Base-by-base conservation (phyloP, 257 asterid genomes). In the Primulina tabacum region DNA sequence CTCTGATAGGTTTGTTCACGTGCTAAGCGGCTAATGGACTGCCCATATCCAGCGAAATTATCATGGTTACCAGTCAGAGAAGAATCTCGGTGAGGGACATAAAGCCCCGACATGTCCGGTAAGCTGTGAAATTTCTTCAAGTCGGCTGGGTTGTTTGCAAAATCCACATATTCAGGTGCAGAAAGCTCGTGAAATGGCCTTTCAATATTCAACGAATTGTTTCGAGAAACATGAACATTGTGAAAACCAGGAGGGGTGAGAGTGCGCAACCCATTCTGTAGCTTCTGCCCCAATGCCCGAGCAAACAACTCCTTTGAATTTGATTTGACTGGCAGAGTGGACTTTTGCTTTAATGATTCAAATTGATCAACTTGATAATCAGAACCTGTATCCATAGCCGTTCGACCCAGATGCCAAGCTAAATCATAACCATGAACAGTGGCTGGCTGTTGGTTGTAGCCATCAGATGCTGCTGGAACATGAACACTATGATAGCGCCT, bases 31-130 rank as follows among this genome's bases (percentile, higher is more conserved):
- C 73, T 78, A 67, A 68, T 33, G 55, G 89, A 79, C 69, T 75
- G 87, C 73, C 82, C 87, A 18, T 83, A 82, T 34, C 75, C 82
- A 73, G 68, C 60, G 2, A 83, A 68, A 64, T 72, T 80, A 56
- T 87, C 85, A 88, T 79, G 69, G 71, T 60, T 82, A 60, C 79
- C 82, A 52, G 84, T 62, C 43, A 68, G 4, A 38, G 76, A 43
- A 56, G 88, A 73, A 73, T 86, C 92, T 47, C 77, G 84, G 35
- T 68, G 80, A 32, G 95, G 95, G 57, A 74, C 58, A 75, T 82
- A 83, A 14, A 88, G 92, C 61, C 96, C 95, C 40, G 97, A 89
- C 73, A 94, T 88, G 73, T 88, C 92, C 7, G 99, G 99, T 86
- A 88, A 76, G 81, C 98, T 94, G 81, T 84, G 71, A 83, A 30